Base-by-base conservation (phyloP, 352 stramenopile genomes). In the Phytopythium kandeliae region DNA sequence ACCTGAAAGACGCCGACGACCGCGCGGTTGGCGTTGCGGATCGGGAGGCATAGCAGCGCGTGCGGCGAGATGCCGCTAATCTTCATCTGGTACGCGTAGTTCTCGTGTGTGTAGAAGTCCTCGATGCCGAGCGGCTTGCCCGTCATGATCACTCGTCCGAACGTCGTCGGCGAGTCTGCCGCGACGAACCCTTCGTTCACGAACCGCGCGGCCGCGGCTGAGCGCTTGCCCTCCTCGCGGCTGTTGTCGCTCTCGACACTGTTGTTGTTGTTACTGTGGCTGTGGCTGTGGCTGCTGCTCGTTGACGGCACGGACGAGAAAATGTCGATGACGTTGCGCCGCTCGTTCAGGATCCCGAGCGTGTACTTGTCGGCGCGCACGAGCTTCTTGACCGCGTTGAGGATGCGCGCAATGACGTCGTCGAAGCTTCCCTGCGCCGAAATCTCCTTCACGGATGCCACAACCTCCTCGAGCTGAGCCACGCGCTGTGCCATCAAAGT, bases 101-200 rank as follows among this genome's bases (percentile, higher is more conserved):
- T 71, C 35, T 69, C 69, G 34, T 85, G 69, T 17, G 73, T 83
- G 61, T 79, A 77, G 30, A 74, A 75, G 19, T 83, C 69, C 25
- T 73, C 68, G 36, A 85, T 84, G 34, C 69, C 55, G 43, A 83
- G 65, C 47, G 62, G 60, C 50, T 77, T 74, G 17, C 59, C 74
- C 2, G 76, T 83, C 77, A 88, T 80, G 54, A 86, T 65, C 24
- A 89, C 77, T 17, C 76, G 77, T 4, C 70, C 74, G 38, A 77
- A 89, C 10, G 78, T 78, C 22, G 77, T 89, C 0, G 74, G 60
- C 41, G 72, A 84, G 47, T 89, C 77, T 0, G 70, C 67, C 1
- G 69, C 51, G 7, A 85, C 58, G 25, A 82, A 79, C 17, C 77
- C 77, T 62, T 89, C 77, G 31, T 67, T 78, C 2, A 58, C 59